Evolutionary conservation across 1,284 basidiomycete species (phyloP).

Genomic region (Trametes hirsuta): DNA sequence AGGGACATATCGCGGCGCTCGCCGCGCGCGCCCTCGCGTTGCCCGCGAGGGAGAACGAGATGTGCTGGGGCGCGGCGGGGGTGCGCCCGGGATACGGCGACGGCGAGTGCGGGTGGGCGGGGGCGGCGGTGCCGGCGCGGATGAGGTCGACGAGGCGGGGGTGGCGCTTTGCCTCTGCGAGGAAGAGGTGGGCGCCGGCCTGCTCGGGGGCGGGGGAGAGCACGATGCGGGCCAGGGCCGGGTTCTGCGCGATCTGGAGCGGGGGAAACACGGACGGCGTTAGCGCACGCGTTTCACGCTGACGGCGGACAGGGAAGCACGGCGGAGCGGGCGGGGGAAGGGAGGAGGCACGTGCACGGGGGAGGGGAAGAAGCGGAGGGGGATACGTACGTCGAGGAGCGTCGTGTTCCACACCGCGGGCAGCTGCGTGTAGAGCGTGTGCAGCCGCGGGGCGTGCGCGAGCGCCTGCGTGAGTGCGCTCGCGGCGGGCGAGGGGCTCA

Average conservation of each 20-base stretch:
- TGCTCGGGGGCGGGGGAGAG: slow-evolving; percentile 30
- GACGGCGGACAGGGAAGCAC: background rate
- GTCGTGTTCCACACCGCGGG: slow-evolving; percentile 36
- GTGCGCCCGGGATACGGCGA: background rate
- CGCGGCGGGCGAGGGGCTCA: slow-evolving; percentile 36
- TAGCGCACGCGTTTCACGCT: slow-evolving; percentile 9
- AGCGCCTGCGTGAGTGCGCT: slow-evolving; percentile 30
- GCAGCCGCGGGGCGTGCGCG: slow-evolving; percentile 29
- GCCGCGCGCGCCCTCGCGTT: slow-evolving; percentile 13
- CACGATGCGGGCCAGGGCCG: slow-evolving; percentile 30
- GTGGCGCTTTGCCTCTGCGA: slow-evolving; percentile 33
- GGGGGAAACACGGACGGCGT: background rate
- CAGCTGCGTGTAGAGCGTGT: slow-evolving; percentile 30
- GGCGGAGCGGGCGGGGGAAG: background rate
- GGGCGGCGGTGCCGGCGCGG: slow-evolving; percentile 27
- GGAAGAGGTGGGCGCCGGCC: slow-evolving; percentile 33
- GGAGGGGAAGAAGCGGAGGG: background rate
- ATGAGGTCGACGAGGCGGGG: slow-evolving; percentile 35
- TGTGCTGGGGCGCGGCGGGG: background rate
- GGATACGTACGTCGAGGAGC: slow-evolving; percentile 30
- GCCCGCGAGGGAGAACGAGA: slow-evolving; percentile 8
- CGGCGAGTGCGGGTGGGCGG: background rate
- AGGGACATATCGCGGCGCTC: slow-evolving; percentile 7
- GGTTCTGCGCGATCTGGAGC: slow-evolving; percentile 32
- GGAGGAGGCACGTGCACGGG: slow-evolving; percentile 1